Evolutionary conservation across 495 filamentous ascomycete species (phyloP).

Genomic region (Aspergillus avenaceus): DNA sequence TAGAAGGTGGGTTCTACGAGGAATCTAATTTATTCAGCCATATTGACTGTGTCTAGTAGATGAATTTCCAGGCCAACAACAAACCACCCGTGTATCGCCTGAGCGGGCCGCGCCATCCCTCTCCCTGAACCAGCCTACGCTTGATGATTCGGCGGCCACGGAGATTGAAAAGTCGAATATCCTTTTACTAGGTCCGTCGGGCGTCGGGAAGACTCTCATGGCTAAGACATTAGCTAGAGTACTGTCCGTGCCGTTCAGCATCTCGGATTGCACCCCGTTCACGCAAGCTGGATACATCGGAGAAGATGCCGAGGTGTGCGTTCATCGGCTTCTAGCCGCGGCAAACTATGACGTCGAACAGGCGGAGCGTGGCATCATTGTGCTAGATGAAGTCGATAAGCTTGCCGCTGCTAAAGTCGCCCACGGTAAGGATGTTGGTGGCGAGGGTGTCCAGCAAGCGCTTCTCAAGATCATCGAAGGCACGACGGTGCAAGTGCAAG

Average conservation of each 20-base stretch:
- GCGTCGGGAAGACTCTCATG: conserved; percentile 96
- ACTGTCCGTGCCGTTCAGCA: conserved; percentile 91
- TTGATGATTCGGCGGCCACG: conserved; percentile 56
- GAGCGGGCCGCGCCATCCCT: conserved; percentile 23
- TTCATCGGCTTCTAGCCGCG: conserved; percentile 83
- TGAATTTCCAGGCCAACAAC: conserved; percentile 72
- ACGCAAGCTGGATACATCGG: conserved; percentile 98
- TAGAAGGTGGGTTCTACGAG: conserved; percentile 49
- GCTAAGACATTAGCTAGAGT: conserved; percentile 74
- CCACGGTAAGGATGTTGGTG: conserved; percentile 79
- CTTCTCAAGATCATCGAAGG: conserved; percentile 95
- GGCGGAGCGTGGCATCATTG: conserved; percentile 89
- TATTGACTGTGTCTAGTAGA: conserved; percentile 45
- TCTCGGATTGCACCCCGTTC: conserved; percentile 95
- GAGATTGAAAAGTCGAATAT: conserved; percentile 96
- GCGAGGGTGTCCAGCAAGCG: conserved; percentile 94
- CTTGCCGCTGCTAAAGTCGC: conserved; percentile 70
- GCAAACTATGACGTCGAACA: conserved; percentile 84
- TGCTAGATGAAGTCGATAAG: conserved; percentile 95
- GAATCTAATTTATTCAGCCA: background rate
- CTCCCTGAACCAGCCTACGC: conserved; percentile 27
- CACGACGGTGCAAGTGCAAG: conserved; percentile 78
- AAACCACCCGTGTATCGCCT: conserved; percentile 43
- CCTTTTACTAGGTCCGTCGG: conserved; percentile 87
- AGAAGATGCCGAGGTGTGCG: conserved; percentile 89